phyloP scores from a whole-genome alignment of 75 land plant genomes.

The Cunninghamia lanceolata region DNA sequence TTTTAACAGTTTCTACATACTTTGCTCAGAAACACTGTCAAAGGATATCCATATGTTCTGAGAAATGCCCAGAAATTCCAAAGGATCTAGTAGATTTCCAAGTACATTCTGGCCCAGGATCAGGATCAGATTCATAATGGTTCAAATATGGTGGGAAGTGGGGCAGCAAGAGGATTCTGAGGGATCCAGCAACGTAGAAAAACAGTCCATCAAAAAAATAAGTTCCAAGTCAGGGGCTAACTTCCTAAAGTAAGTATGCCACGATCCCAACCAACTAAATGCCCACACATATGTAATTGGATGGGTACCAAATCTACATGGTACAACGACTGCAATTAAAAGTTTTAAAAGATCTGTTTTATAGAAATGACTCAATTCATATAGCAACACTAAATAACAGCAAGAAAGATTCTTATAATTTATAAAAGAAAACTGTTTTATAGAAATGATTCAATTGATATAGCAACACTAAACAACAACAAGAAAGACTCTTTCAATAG shows the following conservation, averaged over 20 bases:
- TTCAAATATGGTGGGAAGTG: background rate
- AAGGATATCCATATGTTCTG: background rate
- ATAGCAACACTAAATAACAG: background rate
- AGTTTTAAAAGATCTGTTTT: background rate
- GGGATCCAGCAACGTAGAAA: too few relatives aligned
- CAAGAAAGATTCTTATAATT: background rate
- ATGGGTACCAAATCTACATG: background rate
- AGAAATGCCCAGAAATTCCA: background rate
- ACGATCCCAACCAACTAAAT: background rate
- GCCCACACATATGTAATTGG: background rate
- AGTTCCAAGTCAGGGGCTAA: background rate
- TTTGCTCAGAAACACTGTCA: background rate
- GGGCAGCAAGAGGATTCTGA: background rate
- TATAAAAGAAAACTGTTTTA: background rate
- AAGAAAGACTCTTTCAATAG: background rate
- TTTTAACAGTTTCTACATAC: too few relatives aligned
- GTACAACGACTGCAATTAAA: background rate
- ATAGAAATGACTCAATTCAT: background rate
- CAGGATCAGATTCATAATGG: background rate
- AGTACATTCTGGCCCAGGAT: background rate
- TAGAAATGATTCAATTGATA: background rate
- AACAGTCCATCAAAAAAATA: background rate
- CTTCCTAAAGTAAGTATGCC: background rate
- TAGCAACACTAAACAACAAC: background rate
- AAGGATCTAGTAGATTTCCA: background rate